phyloP scores from a whole-genome alignment of 441 rosid genomes.

The Mallotus japonicus region DNA sequence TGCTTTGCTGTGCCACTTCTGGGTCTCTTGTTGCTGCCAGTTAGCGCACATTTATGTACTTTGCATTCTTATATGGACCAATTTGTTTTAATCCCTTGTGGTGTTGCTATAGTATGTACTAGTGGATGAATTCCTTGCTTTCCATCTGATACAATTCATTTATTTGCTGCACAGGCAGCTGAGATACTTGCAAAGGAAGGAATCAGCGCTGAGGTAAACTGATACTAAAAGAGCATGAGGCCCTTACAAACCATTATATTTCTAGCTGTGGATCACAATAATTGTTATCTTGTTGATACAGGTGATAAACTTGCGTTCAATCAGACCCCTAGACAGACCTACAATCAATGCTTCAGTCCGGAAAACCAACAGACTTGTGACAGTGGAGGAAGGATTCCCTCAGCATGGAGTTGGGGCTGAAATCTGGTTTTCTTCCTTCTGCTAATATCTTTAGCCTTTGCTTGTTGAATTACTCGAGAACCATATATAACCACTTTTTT shows the following conservation, averaged over 20 bases:
- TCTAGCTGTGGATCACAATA: neutral
- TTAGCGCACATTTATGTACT: neutral
- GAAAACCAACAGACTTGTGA: slow-evolving; percentile 90
- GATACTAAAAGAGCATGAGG: neutral
- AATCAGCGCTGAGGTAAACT: slow-evolving; percentile 81
- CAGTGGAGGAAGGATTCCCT: slow-evolving; percentile 97
- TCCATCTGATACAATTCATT: neutral
- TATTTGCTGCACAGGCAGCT: slow-evolving; percentile 63
- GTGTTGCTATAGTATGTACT: neutral
- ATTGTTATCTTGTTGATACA: slow-evolving; percentile 22
- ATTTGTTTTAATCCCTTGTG: slow-evolving; percentile 3
- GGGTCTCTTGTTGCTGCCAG: neutral
- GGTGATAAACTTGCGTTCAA: slow-evolving; percentile 90
- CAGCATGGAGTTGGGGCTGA: slow-evolving; percentile 98
- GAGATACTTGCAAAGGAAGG: slow-evolving; percentile 91
- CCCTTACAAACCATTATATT: neutral
- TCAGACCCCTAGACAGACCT: slow-evolving; percentile 89
- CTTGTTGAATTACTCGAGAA: neutral
- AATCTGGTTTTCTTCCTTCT: slow-evolving; percentile 56
- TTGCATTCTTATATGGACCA: neutral
- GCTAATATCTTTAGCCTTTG: slow-evolving; percentile 3
- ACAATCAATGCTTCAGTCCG: slow-evolving; percentile 87
- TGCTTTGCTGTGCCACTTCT: neutral
- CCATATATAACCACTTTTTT: neutral
- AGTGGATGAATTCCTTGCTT: neutral